Evolutionary conservation across 257 asterid species (phyloP).

Genomic region (Nicotiana noctiflora): DNA sequence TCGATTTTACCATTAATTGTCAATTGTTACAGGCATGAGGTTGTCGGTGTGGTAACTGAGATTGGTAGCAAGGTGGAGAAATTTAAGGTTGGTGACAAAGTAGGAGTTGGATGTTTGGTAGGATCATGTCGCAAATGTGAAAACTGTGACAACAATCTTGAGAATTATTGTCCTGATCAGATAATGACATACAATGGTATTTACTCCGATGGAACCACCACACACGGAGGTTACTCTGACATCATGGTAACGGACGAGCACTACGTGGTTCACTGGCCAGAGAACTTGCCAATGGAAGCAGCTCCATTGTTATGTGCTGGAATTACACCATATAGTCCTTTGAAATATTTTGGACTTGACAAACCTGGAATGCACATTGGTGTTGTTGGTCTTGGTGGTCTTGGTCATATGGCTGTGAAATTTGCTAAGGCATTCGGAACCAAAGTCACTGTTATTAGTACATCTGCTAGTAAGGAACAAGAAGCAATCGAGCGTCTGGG

Average conservation of each 20-base stretch:
- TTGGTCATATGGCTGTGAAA: slow-evolving; percentile 21
- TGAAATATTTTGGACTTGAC: slow-evolving; percentile 18
- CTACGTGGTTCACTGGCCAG: slow-evolving; percentile 18
- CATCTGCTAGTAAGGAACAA: too few species aligned
- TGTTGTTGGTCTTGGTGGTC: slow-evolving; percentile 29
- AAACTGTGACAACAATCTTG: slow-evolving; percentile 7
- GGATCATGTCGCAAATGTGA: slow-evolving; percentile 21
- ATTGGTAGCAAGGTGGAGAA: slow-evolving; percentile 16
- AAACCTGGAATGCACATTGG: slow-evolving; percentile 21
- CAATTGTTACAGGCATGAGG: slow-evolving; percentile 16
- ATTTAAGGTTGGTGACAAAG: slow-evolving; percentile 19
- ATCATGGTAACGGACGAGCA: slow-evolving; percentile 22
- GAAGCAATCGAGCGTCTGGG: too few species aligned
- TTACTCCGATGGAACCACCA: slow-evolving; percentile 7
- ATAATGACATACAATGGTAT: slow-evolving; percentile 10
- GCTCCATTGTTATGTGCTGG: slow-evolving; percentile 26
- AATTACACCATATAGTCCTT: slow-evolving; percentile 23
- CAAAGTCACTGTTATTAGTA: too few species aligned
- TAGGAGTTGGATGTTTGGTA: slow-evolving; percentile 21
- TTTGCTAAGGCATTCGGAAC: too few species aligned
- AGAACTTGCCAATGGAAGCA: slow-evolving; percentile 20
- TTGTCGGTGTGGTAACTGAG: slow-evolving; percentile 21
- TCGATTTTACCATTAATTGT: background rate
- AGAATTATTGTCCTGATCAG: background rate
- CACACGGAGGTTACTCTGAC: slow-evolving; percentile 21